Evolutionary conservation across 1,139 yeast genomes (phyloP).

Genomic region (Lodderomyces parapsilosis): DNA sequence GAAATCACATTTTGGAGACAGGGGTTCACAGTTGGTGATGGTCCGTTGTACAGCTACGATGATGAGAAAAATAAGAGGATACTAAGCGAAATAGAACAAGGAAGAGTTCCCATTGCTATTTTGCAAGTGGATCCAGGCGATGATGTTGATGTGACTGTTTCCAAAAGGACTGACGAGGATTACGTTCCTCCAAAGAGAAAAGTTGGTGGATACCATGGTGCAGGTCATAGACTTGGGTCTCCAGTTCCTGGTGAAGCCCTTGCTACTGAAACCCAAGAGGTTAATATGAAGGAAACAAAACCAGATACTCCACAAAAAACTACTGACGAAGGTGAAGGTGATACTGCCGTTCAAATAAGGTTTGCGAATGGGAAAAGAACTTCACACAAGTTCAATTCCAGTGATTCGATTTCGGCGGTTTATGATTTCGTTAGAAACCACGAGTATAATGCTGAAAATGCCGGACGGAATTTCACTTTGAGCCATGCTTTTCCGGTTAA

Average conservation of each 20-base stretch:
- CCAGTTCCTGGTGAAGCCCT: slow-evolving; percentile 76
- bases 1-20: slow-evolving; percentile 94
- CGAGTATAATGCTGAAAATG: slow-evolving; percentile 41
- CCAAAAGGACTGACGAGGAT: slow-evolving; percentile 77
- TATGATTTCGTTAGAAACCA: slow-evolving; percentile 63
- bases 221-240: slow-evolving; percentile 88
- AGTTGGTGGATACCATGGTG: slow-evolving; percentile 73
- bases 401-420: slow-evolving; percentile 65
- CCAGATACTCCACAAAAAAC: slow-evolving; percentile 5
- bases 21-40: slow-evolving; percentile 94
- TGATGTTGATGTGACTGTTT: slow-evolving; percentile 93
- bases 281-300: slow-evolving; percentile 18
- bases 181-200: slow-evolving; percentile 69
- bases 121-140: slow-evolving; percentile 86
- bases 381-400: slow-evolving; percentile 61
- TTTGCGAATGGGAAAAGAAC: slow-evolving; percentile 78
- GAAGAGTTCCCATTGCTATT: slow-evolving; percentile 88
- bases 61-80: slow-evolving; percentile 83
- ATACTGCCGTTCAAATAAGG: slow-evolving; percentile 77
- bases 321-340: slow-evolving; percentile 50
- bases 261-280: slow-evolving; percentile 7
- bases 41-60: slow-evolving; percentile 80
- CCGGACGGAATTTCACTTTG: slow-evolving; percentile 57
- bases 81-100: slow-evolving; percentile 77
- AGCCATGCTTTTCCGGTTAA: slow-evolving; percentile 85